phyloP scores from a whole-genome alignment of 495 filamentous ascomycete genomes.

The Tuber umbilicatum region DNA sequence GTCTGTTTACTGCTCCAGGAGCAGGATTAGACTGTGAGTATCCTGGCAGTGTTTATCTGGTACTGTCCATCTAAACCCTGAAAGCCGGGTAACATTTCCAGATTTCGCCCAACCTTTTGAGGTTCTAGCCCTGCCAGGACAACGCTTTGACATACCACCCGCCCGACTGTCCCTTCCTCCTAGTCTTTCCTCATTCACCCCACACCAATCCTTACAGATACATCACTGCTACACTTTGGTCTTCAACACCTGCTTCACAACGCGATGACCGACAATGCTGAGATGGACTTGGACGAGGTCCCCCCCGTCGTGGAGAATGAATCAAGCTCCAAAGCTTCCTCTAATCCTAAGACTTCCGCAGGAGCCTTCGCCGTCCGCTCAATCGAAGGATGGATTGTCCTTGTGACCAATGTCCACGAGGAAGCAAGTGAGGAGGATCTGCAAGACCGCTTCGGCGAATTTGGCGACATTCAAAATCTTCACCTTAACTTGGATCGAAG shows the following conservation, averaged over 20 bases:
- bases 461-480: slow-evolving; percentile 95
- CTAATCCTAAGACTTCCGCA: slow-evolving; percentile 60
- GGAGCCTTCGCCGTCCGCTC: slow-evolving; percentile 89
- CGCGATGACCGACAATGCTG: slow-evolving; percentile 54
- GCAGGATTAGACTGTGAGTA: too few species aligned
- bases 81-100: not conserved
- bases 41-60: not conserved
- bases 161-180: not conserved
- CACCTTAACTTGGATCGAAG: slow-evolving; percentile 90
- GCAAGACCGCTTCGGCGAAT: slow-evolving; percentile 90
- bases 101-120: not conserved
- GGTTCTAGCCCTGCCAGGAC: not conserved
- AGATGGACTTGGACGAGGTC: slow-evolving; percentile 75
- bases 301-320: slow-evolving; percentile 42
- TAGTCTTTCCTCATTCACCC: not conserved
- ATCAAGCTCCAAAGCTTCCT: slow-evolving; percentile 50
- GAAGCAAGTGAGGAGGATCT: slow-evolving; percentile 95
- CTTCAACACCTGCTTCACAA: not conserved
- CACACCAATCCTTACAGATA: not conserved
- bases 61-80: not conserved
- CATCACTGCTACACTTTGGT: not conserved
- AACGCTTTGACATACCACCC: not conserved
- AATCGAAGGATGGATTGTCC: slow-evolving; percentile 98
- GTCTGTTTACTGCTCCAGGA: not conserved
- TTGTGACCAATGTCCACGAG: slow-evolving; percentile 94